Evolutionary conservation across 768 basidiomycete genomes (phyloP).

Genomic region (Termitomyces sp.): DNA sequence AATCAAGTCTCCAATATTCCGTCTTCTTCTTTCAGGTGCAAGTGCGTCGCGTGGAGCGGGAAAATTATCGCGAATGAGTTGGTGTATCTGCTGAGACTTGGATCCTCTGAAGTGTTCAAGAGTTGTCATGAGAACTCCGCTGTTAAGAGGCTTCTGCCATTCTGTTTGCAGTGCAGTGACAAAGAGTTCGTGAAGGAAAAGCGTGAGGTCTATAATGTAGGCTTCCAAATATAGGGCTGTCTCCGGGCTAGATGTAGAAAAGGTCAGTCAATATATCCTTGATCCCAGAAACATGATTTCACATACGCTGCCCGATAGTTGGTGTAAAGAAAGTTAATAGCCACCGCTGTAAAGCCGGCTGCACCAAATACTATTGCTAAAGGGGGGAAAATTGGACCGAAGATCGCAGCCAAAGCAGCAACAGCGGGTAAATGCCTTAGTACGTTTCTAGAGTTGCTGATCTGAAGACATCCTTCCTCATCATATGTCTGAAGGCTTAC

Average conservation of each 20-base stretch:
- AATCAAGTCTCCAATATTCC: background rate
- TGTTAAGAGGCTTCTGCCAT: background rate
- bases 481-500: background rate
- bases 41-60: background rate
- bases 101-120: background rate
- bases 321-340: background rate
- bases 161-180: background rate
- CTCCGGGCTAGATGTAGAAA: background rate
- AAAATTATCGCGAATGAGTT: background rate
- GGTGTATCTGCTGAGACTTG: background rate
- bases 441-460: background rate
- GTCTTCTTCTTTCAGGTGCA: background rate
- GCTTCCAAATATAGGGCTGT: constrained; percentile 11
- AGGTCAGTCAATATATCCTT: background rate
- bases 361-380: constrained; percentile 7
- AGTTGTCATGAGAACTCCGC: background rate
- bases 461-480: background rate
- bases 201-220: constrained; percentile 16
- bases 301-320: constrained; percentile 1
- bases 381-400: constrained; percentile 3
- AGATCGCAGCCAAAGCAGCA: constrained; percentile 1
- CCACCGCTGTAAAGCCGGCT: background rate
- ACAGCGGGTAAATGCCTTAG: background rate
- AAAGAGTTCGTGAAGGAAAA: constrained; percentile 14
- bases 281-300: background rate